Conservation (phyloP, 805 yeast genomes). For the Kuraishia hungarica region DNA sequence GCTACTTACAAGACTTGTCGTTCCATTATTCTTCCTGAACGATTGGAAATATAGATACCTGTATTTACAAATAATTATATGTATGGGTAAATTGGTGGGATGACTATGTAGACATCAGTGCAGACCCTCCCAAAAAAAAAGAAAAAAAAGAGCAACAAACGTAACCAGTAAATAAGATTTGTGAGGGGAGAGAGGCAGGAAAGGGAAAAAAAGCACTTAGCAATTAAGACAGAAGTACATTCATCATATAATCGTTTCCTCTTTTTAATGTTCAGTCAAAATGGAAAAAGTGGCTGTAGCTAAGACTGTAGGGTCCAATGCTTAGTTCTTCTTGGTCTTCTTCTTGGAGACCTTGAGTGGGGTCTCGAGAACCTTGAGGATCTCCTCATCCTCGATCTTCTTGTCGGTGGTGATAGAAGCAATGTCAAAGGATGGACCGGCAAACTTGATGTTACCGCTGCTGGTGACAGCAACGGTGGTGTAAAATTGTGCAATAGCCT, state of each 20-base stretch:
- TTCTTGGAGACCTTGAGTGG: slow-evolving; percentile 44
- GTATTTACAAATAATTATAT: background rate
- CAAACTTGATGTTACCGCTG: slow-evolving; percentile 59
- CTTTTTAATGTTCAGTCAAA: background rate
- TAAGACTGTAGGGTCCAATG: background rate
- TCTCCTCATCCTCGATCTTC: slow-evolving; percentile 41
- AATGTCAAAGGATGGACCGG: slow-evolving; percentile 44
- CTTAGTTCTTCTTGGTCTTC: slow-evolving; percentile 25
- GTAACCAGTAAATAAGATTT: background rate
- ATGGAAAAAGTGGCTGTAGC: background rate
- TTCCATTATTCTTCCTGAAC: background rate
- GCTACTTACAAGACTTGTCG: no score
- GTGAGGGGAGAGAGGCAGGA: background rate
- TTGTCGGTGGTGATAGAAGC: slow-evolving; percentile 46
- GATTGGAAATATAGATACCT: background rate
- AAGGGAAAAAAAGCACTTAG: background rate
- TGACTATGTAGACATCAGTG: background rate
- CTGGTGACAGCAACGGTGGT: slow-evolving; percentile 71
- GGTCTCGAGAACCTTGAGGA: slow-evolving; percentile 34
- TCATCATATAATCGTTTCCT: background rate
- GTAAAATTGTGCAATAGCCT: slow-evolving; percentile 60
- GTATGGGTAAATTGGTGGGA: background rate
- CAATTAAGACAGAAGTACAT: background rate
- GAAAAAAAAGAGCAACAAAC: no score
- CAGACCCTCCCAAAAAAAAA: background rate